Base-by-base conservation (phyloP, 805 yeast species). In the Candida tammaniensis region DNA sequence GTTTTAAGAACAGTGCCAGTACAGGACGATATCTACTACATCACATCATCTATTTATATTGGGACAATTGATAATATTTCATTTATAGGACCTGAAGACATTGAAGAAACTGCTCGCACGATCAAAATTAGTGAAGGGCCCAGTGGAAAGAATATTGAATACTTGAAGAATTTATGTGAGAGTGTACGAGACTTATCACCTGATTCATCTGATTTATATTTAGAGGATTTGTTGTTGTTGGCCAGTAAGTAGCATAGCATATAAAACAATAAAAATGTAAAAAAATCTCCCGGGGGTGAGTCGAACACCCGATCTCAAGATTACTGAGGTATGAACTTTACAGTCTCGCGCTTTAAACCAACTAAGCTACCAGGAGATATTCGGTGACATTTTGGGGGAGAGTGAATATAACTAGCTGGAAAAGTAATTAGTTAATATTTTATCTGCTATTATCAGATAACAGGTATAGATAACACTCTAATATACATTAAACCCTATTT, bases 51-150 rank as follows among this genome's bases (percentile, higher is more conserved):
- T 17, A 86, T 86, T 0, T 89, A 89, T 54, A 85, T 89, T 14
- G 97, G 96, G 0, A 83, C 91, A 1, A 72, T 80, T 1, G 82
- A 76, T 10, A 89, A 88, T 49, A 81, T 69, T 33, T 86, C 95
- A 3, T 91, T 88, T 50, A 68, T 86, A 3, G 97, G 97, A 0
- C 94, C 95, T 1, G 94, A 88, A 52, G 51, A 53, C 3, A 62
- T 82, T 0, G 54, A 55, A 5, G 58, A 55, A 0, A 79, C 95
- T 0, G 95, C 95, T 0, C 45, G 48, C 13, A 68, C 75, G 6
- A 86, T 89, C 10, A 60, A 68, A 7, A 46, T 47, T 0, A 64
- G 82, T 12, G 48, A 45, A 5, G 98, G 98, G 0, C 93, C 93
- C 16, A 82, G 94, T 49, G 97, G 98, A 0, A 67, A 70, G 11